These are phyloP conservation scores for Glebionis coronaria DNA, from an alignment of 129 eudicot genomes.

Conservation along the genomic window DNA sequence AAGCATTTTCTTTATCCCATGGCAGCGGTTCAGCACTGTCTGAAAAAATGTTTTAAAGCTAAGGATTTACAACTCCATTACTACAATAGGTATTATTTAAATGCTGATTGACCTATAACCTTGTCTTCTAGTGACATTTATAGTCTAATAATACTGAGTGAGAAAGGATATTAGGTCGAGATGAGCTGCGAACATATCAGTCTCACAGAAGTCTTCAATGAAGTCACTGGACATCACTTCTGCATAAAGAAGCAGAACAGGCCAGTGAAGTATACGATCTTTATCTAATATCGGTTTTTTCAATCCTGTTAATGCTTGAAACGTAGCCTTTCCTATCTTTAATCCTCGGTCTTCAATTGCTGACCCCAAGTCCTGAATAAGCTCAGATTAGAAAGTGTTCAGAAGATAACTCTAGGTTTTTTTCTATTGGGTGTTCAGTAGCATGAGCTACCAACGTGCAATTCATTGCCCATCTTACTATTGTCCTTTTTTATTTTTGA, in stretches of 20 bases:
- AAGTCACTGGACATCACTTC: constrained; percentile 96
- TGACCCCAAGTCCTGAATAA: constrained; percentile 58
- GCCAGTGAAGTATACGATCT: constrained; percentile 83
- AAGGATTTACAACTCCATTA: constrained; percentile 44
- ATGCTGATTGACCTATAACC: too few relatives aligned
- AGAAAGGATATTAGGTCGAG: constrained; percentile 92
- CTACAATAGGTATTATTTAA: not conserved
- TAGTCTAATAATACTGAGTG: not conserved
- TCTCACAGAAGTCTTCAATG: constrained; percentile 94
- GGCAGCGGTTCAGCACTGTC: constrained; percentile 66
- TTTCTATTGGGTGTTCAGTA: too few relatives aligned
- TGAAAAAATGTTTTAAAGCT: constrained; percentile 83
- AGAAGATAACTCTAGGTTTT: not conserved
- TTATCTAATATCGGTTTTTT: constrained; percentile 75
- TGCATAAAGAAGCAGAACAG: constrained; percentile 86
- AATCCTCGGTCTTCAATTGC: constrained; percentile 74
- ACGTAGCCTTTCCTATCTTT: constrained; percentile 69
- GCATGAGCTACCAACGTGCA: too few relatives aligned
- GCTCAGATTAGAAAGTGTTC: constrained; percentile 8
- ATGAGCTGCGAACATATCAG: constrained; percentile 84
- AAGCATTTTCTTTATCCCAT: constrained; percentile 77
- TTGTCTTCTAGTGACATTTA: too few relatives aligned
- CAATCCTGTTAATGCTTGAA: constrained; percentile 71
- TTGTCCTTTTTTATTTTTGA: too few relatives aligned
- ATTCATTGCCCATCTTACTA: too few relatives aligned